Base-by-base conservation (phyloP, 179 eudicot genomes). In the Camellia oleifera region DNA sequence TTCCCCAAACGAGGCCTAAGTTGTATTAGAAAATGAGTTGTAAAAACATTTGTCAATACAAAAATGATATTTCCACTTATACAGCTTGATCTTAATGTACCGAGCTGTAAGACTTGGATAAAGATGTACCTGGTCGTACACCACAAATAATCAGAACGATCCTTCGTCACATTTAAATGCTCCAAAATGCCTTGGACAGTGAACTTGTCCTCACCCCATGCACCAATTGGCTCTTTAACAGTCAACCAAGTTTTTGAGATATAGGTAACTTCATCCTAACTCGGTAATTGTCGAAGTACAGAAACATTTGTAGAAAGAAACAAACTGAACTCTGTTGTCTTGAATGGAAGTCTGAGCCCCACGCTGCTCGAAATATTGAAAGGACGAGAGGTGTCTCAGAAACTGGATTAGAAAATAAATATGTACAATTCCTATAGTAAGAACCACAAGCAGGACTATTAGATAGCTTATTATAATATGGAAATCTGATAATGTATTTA, bases 71-170 rank as follows among this genome's bases (percentile, higher is more conserved):
- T 9, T 13, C 46, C 42, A 64, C 50, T 64, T 77, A 0, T 10
- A 46, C 61, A 64, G 9, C 52, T n/a, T 23, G 40, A 56, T 56
- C 50, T 18, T 52, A 77, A 15, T 26, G 53, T 17, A 26, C 20
- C 18, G 4, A 77, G n/a, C 72, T 15, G 17, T 7, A 48, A 52
- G 64, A 66, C 48, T 50, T 15, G 5, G 26, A 18, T 32, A 57
- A 77, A 64, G 42, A 61, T 23, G 81, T 89, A 94, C 99, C 98
- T 94, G 81, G 93, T 95, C 76, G 83, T 87, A 84, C 90, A 94
- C 99, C 99, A 95, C 61, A 95, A 83, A 83, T 94, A 95, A 87
- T 95, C 99, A 82, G 99, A 92, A 66, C 76, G 83, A 84, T 95
- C 99, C 81, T 94, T 91, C 53, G 99, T 95, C 79, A 94, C 97